Conservation (phyloP, 2,329 filamentous ascomycete genomes). For the Exophiala xenobiotica region DNA sequence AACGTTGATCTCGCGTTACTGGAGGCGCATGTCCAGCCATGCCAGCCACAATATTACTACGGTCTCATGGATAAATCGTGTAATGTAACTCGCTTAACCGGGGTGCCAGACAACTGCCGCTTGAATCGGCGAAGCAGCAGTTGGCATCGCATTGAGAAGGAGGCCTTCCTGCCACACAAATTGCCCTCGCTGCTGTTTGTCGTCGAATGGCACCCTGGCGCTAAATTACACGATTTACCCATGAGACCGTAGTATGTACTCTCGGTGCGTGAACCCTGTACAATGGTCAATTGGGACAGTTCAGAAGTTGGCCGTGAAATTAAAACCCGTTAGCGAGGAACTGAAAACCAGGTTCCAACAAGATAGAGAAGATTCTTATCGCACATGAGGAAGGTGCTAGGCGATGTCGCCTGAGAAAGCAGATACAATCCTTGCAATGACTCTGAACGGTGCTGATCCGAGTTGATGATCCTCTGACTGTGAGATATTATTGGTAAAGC, state of each 20-base stretch:
- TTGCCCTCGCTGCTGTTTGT: no score
- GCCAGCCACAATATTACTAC: constrained; percentile 18
- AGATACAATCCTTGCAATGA: constrained; percentile 8
- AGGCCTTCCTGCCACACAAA: no score
- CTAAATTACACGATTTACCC: no score
- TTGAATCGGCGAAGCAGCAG: no score
- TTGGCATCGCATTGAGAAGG: no score
- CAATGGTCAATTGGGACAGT: constrained; percentile 14
- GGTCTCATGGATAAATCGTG: no score
- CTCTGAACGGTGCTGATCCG: constrained; percentile 19
- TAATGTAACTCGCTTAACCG: no score
- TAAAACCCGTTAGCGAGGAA: constrained; percentile 16
- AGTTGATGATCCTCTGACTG: constrained; percentile 16
- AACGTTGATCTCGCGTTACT: constrained; percentile 19
- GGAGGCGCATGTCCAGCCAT: constrained; percentile 15
- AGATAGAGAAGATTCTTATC: constrained; percentile 17
- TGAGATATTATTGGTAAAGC: constrained; percentile 20
- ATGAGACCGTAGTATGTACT: no score
- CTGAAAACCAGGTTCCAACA: constrained; percentile 14
- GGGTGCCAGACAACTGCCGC: no score
- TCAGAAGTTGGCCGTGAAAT: constrained; percentile 18
- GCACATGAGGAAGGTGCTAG: constrained; percentile 12
- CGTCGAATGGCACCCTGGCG: no score
- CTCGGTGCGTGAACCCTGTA: constrained; percentile 16
- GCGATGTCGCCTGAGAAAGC: constrained; percentile 13